Base-by-base conservation (phyloP, 352 stramenopile species). In the Saprolegnia diclina region DNA sequence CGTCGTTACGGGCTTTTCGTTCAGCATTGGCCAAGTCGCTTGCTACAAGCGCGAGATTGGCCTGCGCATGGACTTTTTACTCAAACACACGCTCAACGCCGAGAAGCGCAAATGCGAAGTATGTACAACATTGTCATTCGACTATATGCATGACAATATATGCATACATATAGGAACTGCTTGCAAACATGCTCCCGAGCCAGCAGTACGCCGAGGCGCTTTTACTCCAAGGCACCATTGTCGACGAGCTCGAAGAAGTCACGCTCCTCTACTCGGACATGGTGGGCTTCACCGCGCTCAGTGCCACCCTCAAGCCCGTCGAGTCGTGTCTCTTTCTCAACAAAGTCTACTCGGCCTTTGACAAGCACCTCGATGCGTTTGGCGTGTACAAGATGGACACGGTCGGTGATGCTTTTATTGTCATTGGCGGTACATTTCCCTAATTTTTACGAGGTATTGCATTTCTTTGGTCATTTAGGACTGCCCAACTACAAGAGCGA, bases 371-470 rank as follows among this genome's bases (percentile, higher is more conserved):
- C n/a, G 87, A 93, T 40, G 59, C 81, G 10, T 73, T 87, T n/a
- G 84, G 84, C 3, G 79, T 95, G 13, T 95, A 94, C 78, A 94
- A 94, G 57, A 89, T 95, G 79, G 87, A 92, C 70, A 95, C 87
- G 0, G 83, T 95, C 0, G 85, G 87, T 14, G 85, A 94, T 71
- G 87, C 84, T 1, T 95, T 93, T 61, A 91, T 95, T 35, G 87
- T 92, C 40, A 80, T 94, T 13, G 85, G 80, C 4, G 85, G 75
- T 69, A 44, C 29, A 6, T 5, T 35, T 2, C 29, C 5, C 29
- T 35, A 2, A 6, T 5, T 35, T 35, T 35, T 35, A 5, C 2
- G 2, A 2, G 5, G 29, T 35, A 35, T 35, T n/a, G n/a, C n/a
- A n/a, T n/a, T n/a, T n/a, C n/a, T n/a, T 35, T 35, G 29, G 29